These are phyloP conservation scores for Pelargonium myrrhifolium DNA, from an alignment of 441 rosid species.

Conservation along the genomic window DNA sequence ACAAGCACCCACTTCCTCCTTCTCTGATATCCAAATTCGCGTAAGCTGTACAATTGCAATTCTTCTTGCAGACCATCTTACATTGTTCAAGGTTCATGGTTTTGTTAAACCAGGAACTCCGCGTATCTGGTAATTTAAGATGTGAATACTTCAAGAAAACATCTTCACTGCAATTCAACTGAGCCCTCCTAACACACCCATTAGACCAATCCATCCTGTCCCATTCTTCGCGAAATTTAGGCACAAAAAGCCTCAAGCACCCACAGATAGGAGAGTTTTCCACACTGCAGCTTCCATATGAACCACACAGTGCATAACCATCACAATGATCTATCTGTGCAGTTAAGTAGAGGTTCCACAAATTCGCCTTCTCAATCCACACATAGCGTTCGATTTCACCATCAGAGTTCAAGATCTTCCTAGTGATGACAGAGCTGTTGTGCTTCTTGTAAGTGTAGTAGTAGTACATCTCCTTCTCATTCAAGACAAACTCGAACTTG, in stretches of 20 bases:
- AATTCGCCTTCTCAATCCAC: conserved; percentile 1
- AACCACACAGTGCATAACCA: conserved; percentile 22
- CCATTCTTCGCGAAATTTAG: conserved; percentile 32
- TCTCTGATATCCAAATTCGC: conserved; percentile 39
- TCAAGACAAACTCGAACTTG: conserved; percentile 2
- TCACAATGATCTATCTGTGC: conserved; percentile 17
- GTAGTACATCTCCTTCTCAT: conserved; percentile 16
- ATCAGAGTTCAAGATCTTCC: conserved; percentile 2
- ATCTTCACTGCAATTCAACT: conserved; percentile 37
- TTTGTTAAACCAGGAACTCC: conserved; percentile 32
- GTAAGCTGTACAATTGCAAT: conserved; percentile 69
- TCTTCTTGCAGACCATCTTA: conserved; percentile 33
- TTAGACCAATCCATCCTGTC: conserved; percentile 52
- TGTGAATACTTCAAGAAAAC: conserved; percentile 44
- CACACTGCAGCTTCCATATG: conserved; percentile 16
- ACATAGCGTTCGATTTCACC: background rate
- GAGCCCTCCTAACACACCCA: conserved; percentile 57
- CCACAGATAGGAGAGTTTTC: conserved; percentile 51
- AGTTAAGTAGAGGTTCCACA: background rate
- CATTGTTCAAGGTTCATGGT: conserved; percentile 44
- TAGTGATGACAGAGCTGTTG: background rate
- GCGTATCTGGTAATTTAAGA: conserved; percentile 68
- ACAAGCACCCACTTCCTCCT: conserved; percentile 58
- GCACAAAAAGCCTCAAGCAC: conserved; percentile 35
- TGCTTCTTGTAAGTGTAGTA: conserved; percentile 10